Evolutionary conservation across 2,329 filamentous ascomycete genomes (phyloP).

Genomic region (Colletotrichum cuscutae): DNA sequence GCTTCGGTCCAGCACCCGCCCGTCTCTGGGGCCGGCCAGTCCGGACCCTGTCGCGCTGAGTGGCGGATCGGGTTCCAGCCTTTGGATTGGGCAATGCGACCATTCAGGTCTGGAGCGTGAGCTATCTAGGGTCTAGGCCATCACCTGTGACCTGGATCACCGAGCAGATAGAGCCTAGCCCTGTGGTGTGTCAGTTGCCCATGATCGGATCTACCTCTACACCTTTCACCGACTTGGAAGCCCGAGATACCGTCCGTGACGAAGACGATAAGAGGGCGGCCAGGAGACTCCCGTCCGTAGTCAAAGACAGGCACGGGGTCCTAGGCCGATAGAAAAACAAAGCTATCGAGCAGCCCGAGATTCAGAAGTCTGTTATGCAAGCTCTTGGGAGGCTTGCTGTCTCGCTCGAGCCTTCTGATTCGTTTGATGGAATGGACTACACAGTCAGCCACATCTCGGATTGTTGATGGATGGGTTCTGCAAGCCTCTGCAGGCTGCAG

Average conservation of each 20-base stretch:
- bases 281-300: neutral
- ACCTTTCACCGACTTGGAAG: constrained; percentile 14
- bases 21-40: neutral
- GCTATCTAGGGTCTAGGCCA: neutral
- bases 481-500: neutral
- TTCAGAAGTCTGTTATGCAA: neutral
- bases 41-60: constrained; percentile 9
- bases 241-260: constrained; percentile 5
- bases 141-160: neutral
- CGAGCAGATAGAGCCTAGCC: constrained; percentile 2
- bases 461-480: constrained; percentile 1
- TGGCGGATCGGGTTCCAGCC: constrained; percentile 4
- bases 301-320: constrained; percentile 2
- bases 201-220: constrained; percentile 4
- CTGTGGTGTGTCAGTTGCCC: constrained; percentile 2
- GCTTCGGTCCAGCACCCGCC: constrained; percentile 20
- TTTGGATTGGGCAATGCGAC: constrained; percentile 1
- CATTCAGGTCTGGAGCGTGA: neutral
- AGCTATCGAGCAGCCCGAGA: neutral
- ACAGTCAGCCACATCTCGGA: constrained; percentile 15
- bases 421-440: neutral
- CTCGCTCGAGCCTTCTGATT: constrained; percentile 7
- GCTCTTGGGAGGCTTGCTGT: neutral
- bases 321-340: neutral
- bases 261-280: neutral